Evolutionary conservation across 768 basidiomycete species (phyloP), one percentile per base, ranked within the genome.

Genomic region (Leccinum boreale): DNA sequence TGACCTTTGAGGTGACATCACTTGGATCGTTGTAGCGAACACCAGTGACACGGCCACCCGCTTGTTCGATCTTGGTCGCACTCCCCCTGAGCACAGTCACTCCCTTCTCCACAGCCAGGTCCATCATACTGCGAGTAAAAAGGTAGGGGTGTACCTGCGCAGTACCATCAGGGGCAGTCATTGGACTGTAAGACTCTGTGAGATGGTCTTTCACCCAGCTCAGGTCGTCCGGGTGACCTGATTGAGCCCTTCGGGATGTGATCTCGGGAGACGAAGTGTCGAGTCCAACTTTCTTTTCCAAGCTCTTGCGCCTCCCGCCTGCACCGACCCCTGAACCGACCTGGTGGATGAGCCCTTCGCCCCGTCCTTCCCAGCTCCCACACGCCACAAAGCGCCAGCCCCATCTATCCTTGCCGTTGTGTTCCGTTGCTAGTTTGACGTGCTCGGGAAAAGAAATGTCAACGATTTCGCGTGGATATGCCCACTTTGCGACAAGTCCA

Each of bases 401-500:
- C 92, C 91, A 94, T n/a, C 85, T 74, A 28, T 82, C 79, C 29
- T 77, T 71, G 3, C 92, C 93, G 56, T 79, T 79, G 70, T 88
- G 85, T 63, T 87, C 77, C 51, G 82, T 69, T 4, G 92, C 90
- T 9, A 96, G 79, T 36, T 78, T 79, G 60, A 85, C 79, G 70
- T 94, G 93, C 66, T 94, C 85, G 12, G 78, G 55, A 46, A 74
- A 73, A 1, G 90, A 91, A 15, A 93, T 75, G 53, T 81, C 73
- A 8, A 87, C 86, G 29, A 94, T 76, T 60, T 85, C 83, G 51
- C 80, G 81, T 0, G 86, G 86, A 65, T 87, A 87, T 51, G 92
- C 94, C 92, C 93, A 87, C 72, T 86, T 84, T 0, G 93, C 92
- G 19, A 95, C 80, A 12, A 96, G 81, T 0, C 90, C 91, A 5